These are phyloP conservation scores for Carex scoparia DNA, from an alignment of 176 grass and related monocot species.

Conservation along the genomic window DNA sequence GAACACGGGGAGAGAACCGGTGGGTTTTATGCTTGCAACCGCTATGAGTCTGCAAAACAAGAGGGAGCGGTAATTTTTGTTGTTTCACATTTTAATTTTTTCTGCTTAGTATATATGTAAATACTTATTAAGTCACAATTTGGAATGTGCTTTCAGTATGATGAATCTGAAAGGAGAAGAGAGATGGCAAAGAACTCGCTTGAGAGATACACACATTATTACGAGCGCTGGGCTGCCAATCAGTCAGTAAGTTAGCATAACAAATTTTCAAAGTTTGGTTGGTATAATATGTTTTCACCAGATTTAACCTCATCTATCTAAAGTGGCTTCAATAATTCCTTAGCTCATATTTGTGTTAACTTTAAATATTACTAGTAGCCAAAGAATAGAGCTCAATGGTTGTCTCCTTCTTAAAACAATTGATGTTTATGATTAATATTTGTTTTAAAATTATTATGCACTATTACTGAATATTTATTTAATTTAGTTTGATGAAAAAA, in stretches of 20 bases:
- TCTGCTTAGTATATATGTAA: background rate
- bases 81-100: background rate
- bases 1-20: conserved; percentile 98
- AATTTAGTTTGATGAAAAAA: background rate
- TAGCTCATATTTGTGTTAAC: background rate
- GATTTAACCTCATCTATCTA: background rate
- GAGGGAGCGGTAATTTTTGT: conserved; percentile 85
- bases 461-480: background rate
- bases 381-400: conserved; percentile 7
- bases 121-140: conserved; percentile 11
- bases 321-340: background rate
- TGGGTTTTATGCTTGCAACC: conserved; percentile 99
- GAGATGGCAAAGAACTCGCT: conserved; percentile 99
- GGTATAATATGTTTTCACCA: background rate
- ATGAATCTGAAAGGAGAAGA: conserved; percentile 99
- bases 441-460: background rate
- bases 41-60: conserved; percentile 95
- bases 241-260: conserved; percentile 67
- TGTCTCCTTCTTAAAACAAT: background rate
- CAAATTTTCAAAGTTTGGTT: background rate
- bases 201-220: conserved; percentile 99
- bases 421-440: background rate
- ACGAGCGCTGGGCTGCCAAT: conserved; percentile 99
- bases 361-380: background rate
- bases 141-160: conserved; percentile 56